These are phyloP conservation scores for Penicillium odoratum DNA, from an alignment of 495 filamentous ascomycete species.

Conservation along the genomic window DNA sequence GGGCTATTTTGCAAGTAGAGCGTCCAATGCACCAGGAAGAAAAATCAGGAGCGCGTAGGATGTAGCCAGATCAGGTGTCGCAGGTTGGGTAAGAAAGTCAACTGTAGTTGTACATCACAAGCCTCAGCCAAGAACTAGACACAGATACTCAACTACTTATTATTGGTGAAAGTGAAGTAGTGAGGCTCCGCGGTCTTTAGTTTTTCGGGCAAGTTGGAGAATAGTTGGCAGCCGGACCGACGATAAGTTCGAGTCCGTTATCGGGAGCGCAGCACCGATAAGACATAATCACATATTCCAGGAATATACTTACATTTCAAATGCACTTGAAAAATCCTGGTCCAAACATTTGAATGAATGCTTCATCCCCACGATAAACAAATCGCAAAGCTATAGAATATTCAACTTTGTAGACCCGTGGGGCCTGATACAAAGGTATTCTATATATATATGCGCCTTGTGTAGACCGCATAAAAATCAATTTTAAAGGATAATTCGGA, in stretches of 20 bases:
- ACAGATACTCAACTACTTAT: not conserved
- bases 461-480: too few species aligned
- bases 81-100: not conserved
- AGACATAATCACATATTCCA: not conserved
- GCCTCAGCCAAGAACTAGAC: not conserved
- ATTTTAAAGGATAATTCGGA: too few species aligned
- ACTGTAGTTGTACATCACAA: not conserved
- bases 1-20: not conserved
- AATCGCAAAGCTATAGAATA: too few species aligned
- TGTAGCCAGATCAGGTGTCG: not conserved
- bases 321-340: not conserved
- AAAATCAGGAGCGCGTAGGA: not conserved
- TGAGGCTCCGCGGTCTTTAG: constrained; percentile 1
- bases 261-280: not conserved
- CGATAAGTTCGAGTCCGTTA: constrained; percentile 3
- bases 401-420: too few species aligned
- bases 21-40: not conserved
- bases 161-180: not conserved
- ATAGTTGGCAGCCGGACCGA: constrained; percentile 6
- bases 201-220: constrained; percentile 7
- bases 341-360: not conserved
- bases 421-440: too few species aligned
- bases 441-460: too few species aligned
- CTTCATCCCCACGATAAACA: too few species aligned
- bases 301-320: too few species aligned